Evolutionary conservation across 306 rosid species (phyloP), one percentile per base, ranked within the genome.

Genomic region (Glycine latifolia): DNA sequence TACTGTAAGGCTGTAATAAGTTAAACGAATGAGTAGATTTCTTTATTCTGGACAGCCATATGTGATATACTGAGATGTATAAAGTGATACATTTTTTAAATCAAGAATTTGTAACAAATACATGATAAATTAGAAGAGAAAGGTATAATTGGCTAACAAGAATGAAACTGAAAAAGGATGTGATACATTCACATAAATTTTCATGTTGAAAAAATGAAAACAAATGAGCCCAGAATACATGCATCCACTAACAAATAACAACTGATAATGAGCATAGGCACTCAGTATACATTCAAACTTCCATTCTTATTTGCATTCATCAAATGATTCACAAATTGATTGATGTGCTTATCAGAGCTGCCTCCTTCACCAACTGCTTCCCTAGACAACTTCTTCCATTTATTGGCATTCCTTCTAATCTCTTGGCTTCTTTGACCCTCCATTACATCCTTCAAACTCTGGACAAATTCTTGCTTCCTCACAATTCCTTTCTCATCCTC

Each of bases 401-500:
- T 78, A 4, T 9, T 49, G 1, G 89, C 87, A 73, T 88, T 91
- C 54, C 48, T 80, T 80, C 69, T 80, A 0, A 89, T 84, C 74
- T 85, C 79, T 37, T 77, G 59, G 62, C 88, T 84, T 68, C 78
- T 89, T 72, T 86, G 52, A 20, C 92, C 89, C 41, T 86, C 89
- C 91, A 87, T 87, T 0, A 90, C 94, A 6, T 65, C 56, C 82
- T 87, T 85, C 87, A 90, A 80, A 76, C 91, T 71, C 13, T 48
- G 56, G 0, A 89, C 67, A 81, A 90, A 83, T 12, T 87, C 89
- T 73, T 88, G 69, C 76, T 73, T 90, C 71, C 80, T 90, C 79
- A 87, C 89, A 37, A 86, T 20, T 10, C 91, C 91, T 7, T 72
- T 46, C 16, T 86, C 87, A 77, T 88, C 97, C 73, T 91, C 94